phyloP scores from a whole-genome alignment of 805 yeast species.

The Komagataella kurtzmanii region DNA sequence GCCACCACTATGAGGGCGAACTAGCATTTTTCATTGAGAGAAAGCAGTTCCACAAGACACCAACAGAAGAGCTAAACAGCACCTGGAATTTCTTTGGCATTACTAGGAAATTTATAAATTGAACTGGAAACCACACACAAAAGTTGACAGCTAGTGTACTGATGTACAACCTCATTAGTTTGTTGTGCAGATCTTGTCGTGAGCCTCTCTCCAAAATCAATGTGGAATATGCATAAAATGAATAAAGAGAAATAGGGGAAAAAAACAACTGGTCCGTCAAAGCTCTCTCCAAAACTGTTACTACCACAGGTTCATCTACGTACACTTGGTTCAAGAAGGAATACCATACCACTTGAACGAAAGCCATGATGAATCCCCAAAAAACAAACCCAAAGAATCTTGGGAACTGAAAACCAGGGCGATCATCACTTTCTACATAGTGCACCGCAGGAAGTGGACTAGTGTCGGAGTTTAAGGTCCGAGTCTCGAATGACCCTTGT shows the following conservation, averaged over 20 bases:
- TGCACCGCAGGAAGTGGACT: background rate
- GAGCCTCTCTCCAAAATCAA: constrained; percentile 68
- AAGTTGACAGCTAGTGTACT: constrained; percentile 56
- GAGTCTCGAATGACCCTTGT: background rate
- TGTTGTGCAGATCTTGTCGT: constrained; percentile 44
- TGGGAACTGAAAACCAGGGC: constrained; percentile 37
- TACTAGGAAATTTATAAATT: constrained; percentile 56
- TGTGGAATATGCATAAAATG: constrained; percentile 77
- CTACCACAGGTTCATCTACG: constrained; percentile 69
- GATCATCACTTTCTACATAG: background rate
- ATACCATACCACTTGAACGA: constrained; percentile 85
- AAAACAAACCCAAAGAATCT: constrained; percentile 67
- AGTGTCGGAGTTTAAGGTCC: background rate
- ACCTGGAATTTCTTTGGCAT: constrained; percentile 71
- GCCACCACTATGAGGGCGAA: background rate
- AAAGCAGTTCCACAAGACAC: constrained; percentile 92
- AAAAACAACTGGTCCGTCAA: constrained; percentile 81
- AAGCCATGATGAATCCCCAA: constrained; percentile 82
- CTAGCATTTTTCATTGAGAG: constrained; percentile 64
- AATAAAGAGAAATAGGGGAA: constrained; percentile 73
- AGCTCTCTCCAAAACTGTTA: constrained; percentile 77
- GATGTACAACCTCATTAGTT: constrained; percentile 53
- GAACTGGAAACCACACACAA: constrained; percentile 76
- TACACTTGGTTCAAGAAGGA: constrained; percentile 64
- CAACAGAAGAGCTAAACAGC: constrained; percentile 77